Base-by-base conservation (phyloP, 371 early-diverging fungal genomes). In the Haplosporangium sp. region DNA sequence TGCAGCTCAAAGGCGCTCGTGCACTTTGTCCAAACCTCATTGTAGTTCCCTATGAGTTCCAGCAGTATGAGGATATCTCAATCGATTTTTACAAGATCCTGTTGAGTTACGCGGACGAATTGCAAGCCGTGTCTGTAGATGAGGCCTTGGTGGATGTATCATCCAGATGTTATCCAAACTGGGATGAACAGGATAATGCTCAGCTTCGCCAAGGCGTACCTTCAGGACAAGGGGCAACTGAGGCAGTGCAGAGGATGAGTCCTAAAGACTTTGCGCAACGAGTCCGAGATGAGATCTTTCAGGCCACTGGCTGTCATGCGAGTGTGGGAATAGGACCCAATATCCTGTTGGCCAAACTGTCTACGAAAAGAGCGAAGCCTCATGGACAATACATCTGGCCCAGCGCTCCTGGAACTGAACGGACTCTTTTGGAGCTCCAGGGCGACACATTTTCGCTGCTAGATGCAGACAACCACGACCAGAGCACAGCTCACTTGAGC, bases 351-450 rank as follows among this genome's bases (percentile, higher is more conserved):
- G 94, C 95, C 20, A 85, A 93, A 67, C 62, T 96, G 38, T 92
- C 96, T 0, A 95, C 95, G 2, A 86, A 84, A 54, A 83, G 82
- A 55, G 97, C 97, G 10, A 96, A 96, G 68, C 96, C 97, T 0
- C 80, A 94, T 63, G 93, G 93, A 6, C 86, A 86, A 14, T 87
- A 67, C 64, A 60, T 51, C 63, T 59, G 75, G 73, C 43, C 73
- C 75, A 14, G 84, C 69, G 43, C 62, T 43, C 23, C 63, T 59
- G 48, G 73, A 62, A 60, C 69, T 64, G 66, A 67, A 0, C 16
- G 36, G 7, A 56, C 73, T 14, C 18, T 56, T 7, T 16, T 51
- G 10, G 81, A 73, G 20, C 52, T 80, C 0, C 67, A 64, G 16
- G 71, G 80, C 0, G 62, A 50, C 1, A 40, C 29, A 2, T 46